Conservation (phyloP, 139 green algal genomes). For the Chlamydomonas sp. region DNA sequence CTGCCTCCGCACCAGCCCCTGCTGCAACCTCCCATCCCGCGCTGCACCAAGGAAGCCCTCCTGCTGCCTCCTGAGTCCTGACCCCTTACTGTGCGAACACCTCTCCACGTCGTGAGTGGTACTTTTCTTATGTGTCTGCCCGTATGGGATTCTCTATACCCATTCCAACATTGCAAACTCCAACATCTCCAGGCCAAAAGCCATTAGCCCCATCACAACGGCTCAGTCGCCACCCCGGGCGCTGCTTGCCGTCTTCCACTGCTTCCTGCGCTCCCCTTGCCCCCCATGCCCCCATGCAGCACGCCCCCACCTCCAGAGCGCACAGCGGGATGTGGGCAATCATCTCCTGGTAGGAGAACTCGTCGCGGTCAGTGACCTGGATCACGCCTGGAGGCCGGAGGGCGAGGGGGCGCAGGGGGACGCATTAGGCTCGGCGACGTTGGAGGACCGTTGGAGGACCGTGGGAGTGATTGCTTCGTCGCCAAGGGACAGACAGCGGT, state of each 20-base stretch:
- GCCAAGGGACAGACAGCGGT: background rate
- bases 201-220: background rate
- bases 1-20: too few species aligned
- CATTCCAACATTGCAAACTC: too few species aligned
- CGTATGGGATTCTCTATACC: too few species aligned
- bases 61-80: too few species aligned
- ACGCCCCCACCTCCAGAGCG: slow-evolving; percentile 68
- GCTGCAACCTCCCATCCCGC: too few species aligned
- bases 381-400: slow-evolving; percentile 83
- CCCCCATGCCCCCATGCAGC: background rate
- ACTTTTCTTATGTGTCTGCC: too few species aligned
- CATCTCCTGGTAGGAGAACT: slow-evolving; percentile 99
- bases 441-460: too few species aligned
- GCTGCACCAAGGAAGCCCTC: too few species aligned
- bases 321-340: slow-evolving; percentile 95
- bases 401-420: background rate
- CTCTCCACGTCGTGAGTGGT: too few species aligned
- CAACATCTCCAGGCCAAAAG: too few species aligned
- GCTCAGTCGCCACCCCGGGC: background rate
- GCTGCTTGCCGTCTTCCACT: background rate
- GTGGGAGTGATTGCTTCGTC: too few species aligned
- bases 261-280: background rate
- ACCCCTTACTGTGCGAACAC: too few species aligned
- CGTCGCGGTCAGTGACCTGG: slow-evolving; percentile 95
- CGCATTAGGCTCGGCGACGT: background rate